phyloP scores from a whole-genome alignment of 441 rosid species.

The Biscutella laevigata region DNA sequence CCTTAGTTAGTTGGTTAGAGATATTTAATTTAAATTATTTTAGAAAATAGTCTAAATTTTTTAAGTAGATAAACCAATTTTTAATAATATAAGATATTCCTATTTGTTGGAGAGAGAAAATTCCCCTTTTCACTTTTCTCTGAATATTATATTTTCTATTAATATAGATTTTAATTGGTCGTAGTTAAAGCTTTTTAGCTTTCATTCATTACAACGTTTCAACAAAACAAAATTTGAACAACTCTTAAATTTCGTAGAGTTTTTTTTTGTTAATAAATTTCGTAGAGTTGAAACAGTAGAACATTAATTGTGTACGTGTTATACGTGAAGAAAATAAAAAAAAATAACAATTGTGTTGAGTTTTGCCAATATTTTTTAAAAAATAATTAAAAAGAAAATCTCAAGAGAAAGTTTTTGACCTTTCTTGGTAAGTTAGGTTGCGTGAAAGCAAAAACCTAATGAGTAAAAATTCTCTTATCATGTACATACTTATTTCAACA shows the following conservation, averaged over 20 bases:
- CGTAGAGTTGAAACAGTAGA: constrained; percentile 1
- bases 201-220: not conserved
- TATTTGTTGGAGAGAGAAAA: not conserved
- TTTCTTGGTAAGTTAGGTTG: constrained; percentile 34
- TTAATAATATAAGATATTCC: too few species aligned
- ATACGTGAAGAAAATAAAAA: not conserved
- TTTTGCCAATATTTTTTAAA: too few species aligned
- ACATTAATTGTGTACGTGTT: not conserved
- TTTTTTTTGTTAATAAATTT: not conserved
- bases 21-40: too few species aligned
- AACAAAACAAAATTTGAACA: too few species aligned
- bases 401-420: constrained; percentile 9
- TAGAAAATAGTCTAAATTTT: too few species aligned
- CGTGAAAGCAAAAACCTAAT: constrained; percentile 36
- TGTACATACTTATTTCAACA: too few species aligned
- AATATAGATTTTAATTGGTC: not conserved
- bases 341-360: too few species aligned
- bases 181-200: constrained; percentile 2
- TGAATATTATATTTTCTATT: not conserved
- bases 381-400: not conserved
- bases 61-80: too few species aligned
- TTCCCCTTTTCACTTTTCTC: too few species aligned
- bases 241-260: too few species aligned
- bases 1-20: too few species aligned
- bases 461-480: constrained; percentile 30